Base-by-base conservation (phyloP, 768 basidiomycete genomes). In the Podaxis rugospora region DNA sequence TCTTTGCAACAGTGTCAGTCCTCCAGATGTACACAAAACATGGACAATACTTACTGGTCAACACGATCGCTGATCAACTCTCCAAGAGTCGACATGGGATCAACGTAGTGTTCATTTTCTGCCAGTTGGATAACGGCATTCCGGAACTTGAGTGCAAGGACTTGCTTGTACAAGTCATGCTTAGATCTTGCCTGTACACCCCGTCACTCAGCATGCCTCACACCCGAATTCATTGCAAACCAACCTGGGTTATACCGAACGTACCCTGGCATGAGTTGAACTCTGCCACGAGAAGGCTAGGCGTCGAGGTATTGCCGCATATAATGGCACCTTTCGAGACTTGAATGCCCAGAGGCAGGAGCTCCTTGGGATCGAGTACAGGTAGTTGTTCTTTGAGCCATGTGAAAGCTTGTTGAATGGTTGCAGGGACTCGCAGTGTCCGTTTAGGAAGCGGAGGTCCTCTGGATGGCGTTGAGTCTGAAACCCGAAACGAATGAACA, bases 241-340 rank as follows among this genome's bases (percentile, higher is more conserved):
- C 49, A 66, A 93, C 94, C 63, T 84, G 82, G 13, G 89, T 83
- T 44, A 91, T 84, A 13, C 93, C 87, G 66, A 90, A 92, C 1
- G 87, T 90, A 25, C 95, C 96, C 46, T 86, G 78, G 1, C 86
- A 87, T n/a, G 78, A 77, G 58, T 83, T 78, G 66, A 95, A 97
- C 68, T 94, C 92, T 0, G 85, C 84, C 25, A 97, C 86, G 42
- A 96, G 80, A 4, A 97, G 75, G 66, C 79, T 88, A 0, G 90
- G 89, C 0, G 93, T 97, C 0, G 95, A 92, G 21, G 83, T 75
- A 74, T 95, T 98, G 10, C 96, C 96, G 18, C 88, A 81, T 18
- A 90, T 83, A 51, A 98, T 84, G 16, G 90, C 90, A 25, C 92
- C 92, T 55, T 88, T 92, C 36, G 78, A 76, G n/a, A 89, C 78